Evolutionary conservation across 1,284 basidiomycete genomes (phyloP), one percentile per base, ranked within the genome.

Genomic region (Ceratobasidium sp.): DNA sequence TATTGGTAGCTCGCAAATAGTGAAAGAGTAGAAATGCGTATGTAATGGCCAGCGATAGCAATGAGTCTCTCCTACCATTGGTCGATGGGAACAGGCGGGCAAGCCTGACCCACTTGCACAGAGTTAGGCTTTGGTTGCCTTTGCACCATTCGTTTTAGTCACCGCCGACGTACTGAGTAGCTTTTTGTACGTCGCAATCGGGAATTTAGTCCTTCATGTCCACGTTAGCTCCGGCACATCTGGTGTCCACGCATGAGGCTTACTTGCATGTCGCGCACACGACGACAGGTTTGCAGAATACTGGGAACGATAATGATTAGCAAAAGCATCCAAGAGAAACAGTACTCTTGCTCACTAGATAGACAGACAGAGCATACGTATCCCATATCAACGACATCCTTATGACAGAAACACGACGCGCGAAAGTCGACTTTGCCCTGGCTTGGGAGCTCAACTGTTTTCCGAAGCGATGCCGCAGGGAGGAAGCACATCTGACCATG

Each of bases 371-470:
- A 97, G 82, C 98, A 99, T 29, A 99, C 96, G 79, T 97, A 99
- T 46, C 96, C 98, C 68, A 99, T 89, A 80, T 99, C 97, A 48
- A 99, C 90, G 59, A 98, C 97, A 69, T 92, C 91, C 80, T 98
- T 96, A 83, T 99, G 98, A 82, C 98, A 99, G 84, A 99, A 99
- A 82, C 98, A 99, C 6, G 96, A 96, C 0, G 98, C 98, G 34
- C 98, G 88, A 81, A 99, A 97, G 81, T 99, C 98, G 75, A 98
- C 92, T 78, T 92, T 92, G 80, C 98, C 96, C 82, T 97, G 93
- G 0, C 92, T 95, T 0, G 98, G 97, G 37, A 94, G 89, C 1
- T 92, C 89, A 62, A 99, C 86, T 27, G 90, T 85, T 75, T 88
- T 88, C 27, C 96, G 90, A 69, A 97, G 88, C 2, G 90, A 86